phyloP scores from a whole-genome alignment of 2,329 filamentous ascomycete genomes.

The Ophiocordyceps camponoti-saundersi region DNA sequence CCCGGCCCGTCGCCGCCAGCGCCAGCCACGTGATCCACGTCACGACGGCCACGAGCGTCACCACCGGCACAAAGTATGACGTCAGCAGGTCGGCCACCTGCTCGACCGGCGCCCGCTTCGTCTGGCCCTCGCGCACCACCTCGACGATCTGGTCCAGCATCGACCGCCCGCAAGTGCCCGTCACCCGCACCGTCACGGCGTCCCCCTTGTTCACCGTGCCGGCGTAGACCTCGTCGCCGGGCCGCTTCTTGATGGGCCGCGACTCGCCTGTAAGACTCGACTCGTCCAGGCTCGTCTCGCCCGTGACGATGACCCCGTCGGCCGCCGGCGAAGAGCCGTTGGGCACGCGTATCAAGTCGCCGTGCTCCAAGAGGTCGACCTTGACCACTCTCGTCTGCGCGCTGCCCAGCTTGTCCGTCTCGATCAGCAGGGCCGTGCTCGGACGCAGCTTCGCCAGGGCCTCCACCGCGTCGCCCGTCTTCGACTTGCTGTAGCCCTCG shows the following conservation, averaged over 20 bases:
- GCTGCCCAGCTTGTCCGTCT: slow-evolving; percentile 17
- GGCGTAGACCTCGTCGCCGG: slow-evolving; percentile 49
- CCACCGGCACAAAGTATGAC: slow-evolving; percentile 58
- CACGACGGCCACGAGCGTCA: slow-evolving; percentile 49
- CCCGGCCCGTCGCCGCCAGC: slow-evolving; percentile 38
- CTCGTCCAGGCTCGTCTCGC: slow-evolving; percentile 63
- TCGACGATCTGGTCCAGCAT: slow-evolving; percentile 70
- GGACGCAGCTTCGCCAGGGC: slow-evolving; percentile 65
- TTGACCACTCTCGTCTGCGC: slow-evolving; percentile 24
- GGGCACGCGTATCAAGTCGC: slow-evolving; percentile 57
- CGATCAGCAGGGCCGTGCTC: slow-evolving; percentile 55
- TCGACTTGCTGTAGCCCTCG: slow-evolving; percentile 84
- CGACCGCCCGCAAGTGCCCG: slow-evolving; percentile 47
- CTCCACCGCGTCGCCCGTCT: slow-evolving; percentile 72
- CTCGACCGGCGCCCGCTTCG: slow-evolving; percentile 58
- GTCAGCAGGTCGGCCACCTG: slow-evolving; percentile 57
- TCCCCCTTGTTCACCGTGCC: slow-evolving; percentile 58
- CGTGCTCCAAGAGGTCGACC: slow-evolving; percentile 58
- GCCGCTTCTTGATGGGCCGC: slow-evolving; percentile 42
- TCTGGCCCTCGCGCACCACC: slow-evolving; percentile 62
- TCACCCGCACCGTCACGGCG: slow-evolving; percentile 45
- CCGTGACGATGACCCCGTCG: slow-evolving; percentile 52
- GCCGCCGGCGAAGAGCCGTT: slow-evolving; percentile 73
- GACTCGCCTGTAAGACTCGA: slow-evolving; percentile 77
- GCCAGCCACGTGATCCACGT: slow-evolving; percentile 60